Conservation (phyloP, 192 early-diverging fungal genomes). For the Mortierella alpina region DNA sequence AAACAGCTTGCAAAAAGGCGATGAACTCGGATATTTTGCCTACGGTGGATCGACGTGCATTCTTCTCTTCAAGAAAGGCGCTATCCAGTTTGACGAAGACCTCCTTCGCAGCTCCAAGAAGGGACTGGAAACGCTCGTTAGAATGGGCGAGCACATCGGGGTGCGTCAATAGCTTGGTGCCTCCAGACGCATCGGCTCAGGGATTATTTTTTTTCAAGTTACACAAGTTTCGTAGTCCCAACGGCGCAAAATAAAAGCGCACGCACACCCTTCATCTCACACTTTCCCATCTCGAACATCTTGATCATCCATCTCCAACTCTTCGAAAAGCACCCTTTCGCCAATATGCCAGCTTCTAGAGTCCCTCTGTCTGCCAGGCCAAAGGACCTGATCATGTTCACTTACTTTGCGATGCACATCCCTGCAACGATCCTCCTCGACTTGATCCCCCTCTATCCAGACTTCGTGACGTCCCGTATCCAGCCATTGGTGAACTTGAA, state of each 20-base stretch:
- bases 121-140: constrained; percentile 71
- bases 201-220: too few species aligned
- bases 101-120: constrained; percentile 63
- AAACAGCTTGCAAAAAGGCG: constrained; percentile 63
- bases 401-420: constrained; percentile 80
- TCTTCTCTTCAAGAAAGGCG: constrained; percentile 69
- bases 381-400: constrained; percentile 71
- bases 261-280: neutral
- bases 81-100: constrained; percentile 73
- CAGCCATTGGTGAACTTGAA: constrained; percentile 34
- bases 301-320: neutral
- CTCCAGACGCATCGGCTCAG: too few species aligned
- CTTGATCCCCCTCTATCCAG: constrained; percentile 62
- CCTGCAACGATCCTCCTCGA: constrained; percentile 74
- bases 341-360: constrained; percentile 17
- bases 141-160: constrained; percentile 55
- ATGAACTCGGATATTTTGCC: constrained; percentile 82
- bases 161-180: neutral
- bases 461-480: constrained; percentile 44
- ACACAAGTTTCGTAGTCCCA: too few species aligned
- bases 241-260: too few species aligned
- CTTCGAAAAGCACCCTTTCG: neutral
- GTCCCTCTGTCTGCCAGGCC: constrained; percentile 49
- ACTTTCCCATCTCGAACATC: neutral
- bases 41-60: constrained; percentile 83